Conservation (phyloP, 2,329 filamentous ascomycete species). For the Torrubiella hemipterigena region DNA sequence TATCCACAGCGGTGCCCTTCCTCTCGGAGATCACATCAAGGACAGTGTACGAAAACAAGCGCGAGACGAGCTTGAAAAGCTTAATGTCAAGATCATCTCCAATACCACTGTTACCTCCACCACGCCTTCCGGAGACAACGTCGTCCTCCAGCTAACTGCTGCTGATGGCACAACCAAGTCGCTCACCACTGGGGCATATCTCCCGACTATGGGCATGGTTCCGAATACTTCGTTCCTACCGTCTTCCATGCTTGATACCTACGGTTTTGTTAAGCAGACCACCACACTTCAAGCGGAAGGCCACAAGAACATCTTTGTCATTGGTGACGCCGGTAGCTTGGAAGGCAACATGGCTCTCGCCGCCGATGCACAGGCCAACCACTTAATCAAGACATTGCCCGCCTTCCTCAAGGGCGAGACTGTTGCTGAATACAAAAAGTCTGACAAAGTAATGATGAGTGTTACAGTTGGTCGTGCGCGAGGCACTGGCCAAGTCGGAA, state of each 20-base stretch:
- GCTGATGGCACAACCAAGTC: conserved; percentile 21
- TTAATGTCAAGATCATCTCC: conserved; percentile 29
- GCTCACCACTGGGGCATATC: conserved; percentile 29
- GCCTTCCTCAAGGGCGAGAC: conserved; percentile 17
- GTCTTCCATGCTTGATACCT: conserved; percentile 19
- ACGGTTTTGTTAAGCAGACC: conserved; percentile 24
- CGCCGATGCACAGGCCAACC: conserved; percentile 19
- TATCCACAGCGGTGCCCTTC: conserved; percentile 24
- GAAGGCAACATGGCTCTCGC: conserved; percentile 19
- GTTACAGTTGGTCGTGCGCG: conserved; percentile 27
- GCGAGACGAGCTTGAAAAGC: conserved; percentile 25
- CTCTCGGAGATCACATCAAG: conserved; percentile 20
- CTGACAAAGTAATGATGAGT: conserved; percentile 18
- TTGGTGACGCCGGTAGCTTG: conserved; percentile 31
- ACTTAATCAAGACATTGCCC: conserved; percentile 22
- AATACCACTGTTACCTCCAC: conserved; percentile 23
- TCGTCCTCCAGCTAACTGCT: conserved; percentile 20
- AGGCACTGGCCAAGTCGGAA: conserved; percentile 24
- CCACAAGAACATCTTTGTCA: conserved; percentile 28
- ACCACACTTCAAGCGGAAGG: conserved; percentile 21
- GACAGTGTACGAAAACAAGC: conserved; percentile 26
- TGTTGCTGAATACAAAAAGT: conserved; percentile 17
- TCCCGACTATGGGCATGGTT: conserved; percentile 32
- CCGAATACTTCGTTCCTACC: conserved; percentile 34
- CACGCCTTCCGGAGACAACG: conserved; percentile 13